These are phyloP conservation scores for Phytopythium oedochilum DNA, from an alignment of 352 stramenopile genomes.

Conservation along the genomic window DNA sequence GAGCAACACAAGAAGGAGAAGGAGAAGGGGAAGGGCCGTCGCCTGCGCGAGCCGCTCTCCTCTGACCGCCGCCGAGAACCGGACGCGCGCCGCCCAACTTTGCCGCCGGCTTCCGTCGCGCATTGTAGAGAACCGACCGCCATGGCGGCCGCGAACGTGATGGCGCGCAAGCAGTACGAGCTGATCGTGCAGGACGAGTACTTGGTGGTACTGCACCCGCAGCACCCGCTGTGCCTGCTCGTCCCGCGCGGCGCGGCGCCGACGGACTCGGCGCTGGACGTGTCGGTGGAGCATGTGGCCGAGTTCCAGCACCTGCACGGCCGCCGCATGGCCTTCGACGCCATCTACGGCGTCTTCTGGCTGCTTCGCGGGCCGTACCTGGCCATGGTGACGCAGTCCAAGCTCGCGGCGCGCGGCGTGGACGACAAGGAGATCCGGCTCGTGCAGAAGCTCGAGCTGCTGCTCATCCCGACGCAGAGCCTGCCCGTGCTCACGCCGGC, in stretches of 20 bases:
- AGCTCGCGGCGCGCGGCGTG: slow-evolving; percentile 43
- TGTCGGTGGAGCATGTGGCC: slow-evolving; percentile 56
- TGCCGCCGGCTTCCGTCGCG: neutral
- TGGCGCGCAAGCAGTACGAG: slow-evolving; percentile 35
- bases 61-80: neutral
- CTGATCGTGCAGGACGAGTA: slow-evolving; percentile 73
- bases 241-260: slow-evolving; percentile 26
- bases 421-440: slow-evolving; percentile 47
- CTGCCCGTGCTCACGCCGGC: slow-evolving; percentile 36
- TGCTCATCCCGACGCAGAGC: slow-evolving; percentile 63
- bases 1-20: neutral
- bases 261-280: slow-evolving; percentile 27
- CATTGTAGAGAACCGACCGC: neutral
- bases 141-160: slow-evolving; percentile 7
- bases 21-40: neutral
- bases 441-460: slow-evolving; percentile 55
- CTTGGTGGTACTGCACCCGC: slow-evolving; percentile 49
- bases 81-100: neutral
- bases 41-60: neutral
- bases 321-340: slow-evolving; percentile 69
- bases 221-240: slow-evolving; percentile 44
- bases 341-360: slow-evolving; percentile 75
- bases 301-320: slow-evolving; percentile 64
- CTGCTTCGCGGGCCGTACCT: slow-evolving; percentile 66
- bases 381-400: slow-evolving; percentile 67